These are phyloP conservation scores for Neocatenulostroma microsporum DNA, from an alignment of 2,329 filamentous ascomycete genomes.

Conservation along the genomic window DNA sequence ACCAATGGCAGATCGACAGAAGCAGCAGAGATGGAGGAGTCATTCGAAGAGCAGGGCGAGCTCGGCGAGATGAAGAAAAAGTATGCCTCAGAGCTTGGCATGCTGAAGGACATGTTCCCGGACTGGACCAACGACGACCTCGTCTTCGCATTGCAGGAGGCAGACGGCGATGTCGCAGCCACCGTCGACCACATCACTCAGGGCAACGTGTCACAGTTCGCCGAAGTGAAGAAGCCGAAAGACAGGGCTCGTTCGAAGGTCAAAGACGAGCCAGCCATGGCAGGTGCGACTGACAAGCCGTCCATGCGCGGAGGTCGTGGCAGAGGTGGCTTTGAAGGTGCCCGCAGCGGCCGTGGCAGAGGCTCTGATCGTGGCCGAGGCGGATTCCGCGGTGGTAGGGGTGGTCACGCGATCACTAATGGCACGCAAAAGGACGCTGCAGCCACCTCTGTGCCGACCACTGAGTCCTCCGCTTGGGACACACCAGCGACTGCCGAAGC, in stretches of 20 bases:
- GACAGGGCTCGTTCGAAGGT: conserved; percentile 63
- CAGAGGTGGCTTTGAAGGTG: conserved; percentile 41
- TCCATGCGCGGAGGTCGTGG: conserved; percentile 33
- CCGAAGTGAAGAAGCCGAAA: conserved; percentile 75
- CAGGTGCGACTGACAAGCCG: conserved; percentile 45
- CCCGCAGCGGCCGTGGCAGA: conserved; percentile 55
- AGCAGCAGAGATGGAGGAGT: conserved; percentile 46
- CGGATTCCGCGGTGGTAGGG: conserved; percentile 52
- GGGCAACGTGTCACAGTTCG: conserved; percentile 74
- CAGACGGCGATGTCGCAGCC: conserved; percentile 63
- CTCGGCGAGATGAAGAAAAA: conserved; percentile 86
- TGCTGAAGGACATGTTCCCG: conserved; percentile 87
- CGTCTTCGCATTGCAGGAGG: conserved; percentile 85
- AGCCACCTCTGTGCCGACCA: conserved; percentile 54
- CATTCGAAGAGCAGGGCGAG: conserved; percentile 76
- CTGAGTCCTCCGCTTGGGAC: conserved; percentile 60
- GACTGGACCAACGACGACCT: conserved; percentile 95
- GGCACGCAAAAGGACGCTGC: conserved; percentile 55
- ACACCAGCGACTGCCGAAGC: conserved; percentile 34
- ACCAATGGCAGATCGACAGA: conserved; percentile 58
- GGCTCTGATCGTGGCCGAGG: conserved; percentile 51
- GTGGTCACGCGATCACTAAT: conserved; percentile 51
- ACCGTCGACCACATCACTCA: conserved; percentile 73
- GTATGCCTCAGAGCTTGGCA: conserved; percentile 68
- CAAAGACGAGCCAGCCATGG: conserved; percentile 51